A percentile compares a stretch with the other conserved stretches of the same genome.
Conservation (phyloP, 176 grass and related monocot species). For the Carex parvula region DNA sequence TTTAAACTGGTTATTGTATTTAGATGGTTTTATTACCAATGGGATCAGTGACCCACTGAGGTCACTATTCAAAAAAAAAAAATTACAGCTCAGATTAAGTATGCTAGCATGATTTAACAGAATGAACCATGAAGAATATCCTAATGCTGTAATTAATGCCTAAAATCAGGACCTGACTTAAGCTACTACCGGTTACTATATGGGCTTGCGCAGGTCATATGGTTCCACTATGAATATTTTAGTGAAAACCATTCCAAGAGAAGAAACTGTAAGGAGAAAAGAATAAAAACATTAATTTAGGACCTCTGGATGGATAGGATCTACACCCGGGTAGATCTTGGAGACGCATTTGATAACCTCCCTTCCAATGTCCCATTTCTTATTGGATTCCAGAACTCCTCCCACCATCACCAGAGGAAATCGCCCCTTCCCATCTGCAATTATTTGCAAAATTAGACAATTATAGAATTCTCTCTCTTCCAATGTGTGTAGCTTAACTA, state of each 20-base stretch:
- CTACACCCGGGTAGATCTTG: constrained; percentile 59
- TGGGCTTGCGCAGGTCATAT: background rate
- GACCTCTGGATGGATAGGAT: constrained; percentile 77
- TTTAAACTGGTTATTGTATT: too few relatives aligned
- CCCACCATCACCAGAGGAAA: constrained; percentile 98
- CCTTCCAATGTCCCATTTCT: constrained; percentile 78
- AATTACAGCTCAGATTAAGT: background rate
- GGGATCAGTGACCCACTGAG: too few relatives aligned
- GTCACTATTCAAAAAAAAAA: too few relatives aligned
- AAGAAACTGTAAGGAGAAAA: background rate
- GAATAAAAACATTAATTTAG: background rate
- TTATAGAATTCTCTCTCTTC: background rate
- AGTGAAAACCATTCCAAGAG: background rate
- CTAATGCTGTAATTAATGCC: background rate
- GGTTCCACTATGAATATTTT: background rate
- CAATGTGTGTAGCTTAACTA: background rate
- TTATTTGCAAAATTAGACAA: constrained; percentile 19
- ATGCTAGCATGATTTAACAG: background rate
- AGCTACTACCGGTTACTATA: background rate
- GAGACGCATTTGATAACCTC: constrained; percentile 82
- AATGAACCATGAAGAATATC: background rate
- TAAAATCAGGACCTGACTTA: background rate
- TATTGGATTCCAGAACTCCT: constrained; percentile 89
- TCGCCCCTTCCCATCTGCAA: constrained; percentile 70
- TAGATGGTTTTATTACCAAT: too few relatives aligned